A percentile compares a stretch with the other conserved stretches of the same genome.
phyloP scores from a whole-genome alignment of 805 yeast genomes.

The Sugiyamaella smithiae region DNA sequence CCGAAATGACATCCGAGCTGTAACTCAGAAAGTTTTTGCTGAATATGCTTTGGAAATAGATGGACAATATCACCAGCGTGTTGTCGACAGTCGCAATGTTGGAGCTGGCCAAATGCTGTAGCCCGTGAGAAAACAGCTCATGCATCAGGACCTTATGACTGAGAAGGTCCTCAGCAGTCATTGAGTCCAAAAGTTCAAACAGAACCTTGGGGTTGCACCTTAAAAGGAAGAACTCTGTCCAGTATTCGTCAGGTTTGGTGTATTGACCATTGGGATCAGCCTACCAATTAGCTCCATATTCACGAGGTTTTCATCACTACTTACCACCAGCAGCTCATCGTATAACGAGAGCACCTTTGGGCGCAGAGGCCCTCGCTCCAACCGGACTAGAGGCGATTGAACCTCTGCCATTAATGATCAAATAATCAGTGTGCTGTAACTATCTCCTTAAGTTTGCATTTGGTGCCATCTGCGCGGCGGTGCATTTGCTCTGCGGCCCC shows the following conservation, averaged over 20 bases:
- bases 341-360: conserved; percentile 38
- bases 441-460: background rate
- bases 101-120: conserved; percentile 20
- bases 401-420: background rate
- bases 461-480: background rate
- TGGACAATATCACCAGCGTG: conserved; percentile 24
- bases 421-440: background rate
- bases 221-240: conserved; percentile 25
- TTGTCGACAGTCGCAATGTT: conserved; percentile 24
- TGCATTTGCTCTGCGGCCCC: no score
- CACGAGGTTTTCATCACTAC: background rate
- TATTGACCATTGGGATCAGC: conserved; percentile 17
- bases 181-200: conserved; percentile 24
- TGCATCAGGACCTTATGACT: conserved; percentile 14
- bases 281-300: conserved; percentile 9
- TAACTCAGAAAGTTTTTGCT: conserved; percentile 28
- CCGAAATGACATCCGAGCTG: conserved; percentile 32
- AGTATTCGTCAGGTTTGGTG: conserved; percentile 22
- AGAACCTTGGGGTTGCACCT: conserved; percentile 25
- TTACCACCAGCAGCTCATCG: conserved; percentile 32
- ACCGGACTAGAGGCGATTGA: conserved; percentile 31
- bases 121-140: conserved; percentile 27
- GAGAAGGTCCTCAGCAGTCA: conserved; percentile 26
- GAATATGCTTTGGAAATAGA: conserved; percentile 30
- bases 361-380: conserved; percentile 26